Conservation (phyloP, 345 rosid genomes). For the Boechera stricta region DNA sequence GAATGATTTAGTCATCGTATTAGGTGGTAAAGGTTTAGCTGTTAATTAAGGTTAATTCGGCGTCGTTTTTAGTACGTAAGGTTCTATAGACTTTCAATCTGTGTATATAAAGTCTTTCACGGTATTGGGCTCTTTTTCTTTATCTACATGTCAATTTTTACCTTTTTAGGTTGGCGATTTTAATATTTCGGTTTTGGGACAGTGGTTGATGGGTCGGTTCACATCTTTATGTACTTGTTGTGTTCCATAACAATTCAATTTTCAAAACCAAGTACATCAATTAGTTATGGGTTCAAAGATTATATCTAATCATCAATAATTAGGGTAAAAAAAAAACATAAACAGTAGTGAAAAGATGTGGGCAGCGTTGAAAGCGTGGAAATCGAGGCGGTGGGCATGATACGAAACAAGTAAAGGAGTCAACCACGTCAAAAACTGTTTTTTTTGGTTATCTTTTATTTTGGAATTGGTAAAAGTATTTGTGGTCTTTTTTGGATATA, state of each 20-base stretch:
- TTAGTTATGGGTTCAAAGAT: slow-evolving; percentile 21
- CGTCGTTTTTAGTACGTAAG: slow-evolving; percentile 34
- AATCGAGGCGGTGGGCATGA: background rate
- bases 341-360: too few species aligned
- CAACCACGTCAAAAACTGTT: background rate
- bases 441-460: too few species aligned
- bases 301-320: background rate
- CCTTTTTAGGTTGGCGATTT: slow-evolving; percentile 13
- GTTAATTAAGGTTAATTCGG: slow-evolving; percentile 23
- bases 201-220: slow-evolving; percentile 27
- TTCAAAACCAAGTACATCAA: slow-evolving; percentile 12
- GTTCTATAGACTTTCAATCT: background rate
- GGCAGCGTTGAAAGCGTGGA: background rate
- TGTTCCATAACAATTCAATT: slow-evolving; percentile 17
- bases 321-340: background rate
- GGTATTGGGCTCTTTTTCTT: background rate
- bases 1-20: background rate
- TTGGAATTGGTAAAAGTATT: too few species aligned
- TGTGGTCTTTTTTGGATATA: too few species aligned
- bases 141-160: background rate
- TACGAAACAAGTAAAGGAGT: background rate
- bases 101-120: slow-evolving; percentile 17
- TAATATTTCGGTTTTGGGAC: slow-evolving; percentile 20
- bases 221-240: slow-evolving; percentile 20
- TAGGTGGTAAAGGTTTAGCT: slow-evolving; percentile 33